Conservation (phyloP, 2,329 filamentous ascomycete species). For the Pestalotiopsis sp. region DNA sequence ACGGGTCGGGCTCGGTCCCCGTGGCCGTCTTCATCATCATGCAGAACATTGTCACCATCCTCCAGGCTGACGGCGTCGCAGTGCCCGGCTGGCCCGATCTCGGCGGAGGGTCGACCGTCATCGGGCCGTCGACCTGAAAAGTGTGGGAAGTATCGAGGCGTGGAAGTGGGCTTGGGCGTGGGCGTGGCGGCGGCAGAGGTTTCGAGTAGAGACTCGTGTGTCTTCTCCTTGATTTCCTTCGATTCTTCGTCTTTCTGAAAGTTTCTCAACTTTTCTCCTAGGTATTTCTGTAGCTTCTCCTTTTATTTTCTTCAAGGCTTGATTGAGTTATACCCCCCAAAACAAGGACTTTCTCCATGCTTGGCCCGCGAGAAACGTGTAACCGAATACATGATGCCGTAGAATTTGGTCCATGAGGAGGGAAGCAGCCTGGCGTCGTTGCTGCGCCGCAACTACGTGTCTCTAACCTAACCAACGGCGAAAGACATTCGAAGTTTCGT, state of each 20-base stretch:
- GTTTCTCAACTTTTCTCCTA: slow-evolving; percentile 12
- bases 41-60: slow-evolving; percentile 25
- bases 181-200: slow-evolving; percentile 1
- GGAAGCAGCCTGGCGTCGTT: no score
- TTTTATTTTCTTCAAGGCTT: slow-evolving; percentile 13
- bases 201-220: neutral
- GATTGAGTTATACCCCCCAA: slow-evolving; percentile 17
- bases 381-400: no score
- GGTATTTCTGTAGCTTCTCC: slow-evolving; percentile 14
- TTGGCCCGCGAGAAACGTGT: no score
- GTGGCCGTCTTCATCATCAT: slow-evolving; percentile 25
- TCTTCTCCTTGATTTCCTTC: neutral
- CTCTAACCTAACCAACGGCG: no score
- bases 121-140: slow-evolving; percentile 19
- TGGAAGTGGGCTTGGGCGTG: no score
- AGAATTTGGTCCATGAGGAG: no score
- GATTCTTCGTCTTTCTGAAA: slow-evolving; percentile 13
- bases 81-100: slow-evolving; percentile 27
- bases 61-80: slow-evolving; percentile 24
- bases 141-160: neutral
- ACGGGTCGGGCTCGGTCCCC: slow-evolving; percentile 22
- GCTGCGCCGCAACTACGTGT: no score
- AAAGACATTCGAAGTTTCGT: no score
- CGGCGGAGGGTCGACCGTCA: slow-evolving; percentile 20
- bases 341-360: neutral